A percentile compares a stretch with the other conserved stretches of the same genome.
These are phyloP conservation scores for Excoecaria cochinchinensis DNA, from an alignment of 345 rosid species.

Conservation along the genomic window DNA sequence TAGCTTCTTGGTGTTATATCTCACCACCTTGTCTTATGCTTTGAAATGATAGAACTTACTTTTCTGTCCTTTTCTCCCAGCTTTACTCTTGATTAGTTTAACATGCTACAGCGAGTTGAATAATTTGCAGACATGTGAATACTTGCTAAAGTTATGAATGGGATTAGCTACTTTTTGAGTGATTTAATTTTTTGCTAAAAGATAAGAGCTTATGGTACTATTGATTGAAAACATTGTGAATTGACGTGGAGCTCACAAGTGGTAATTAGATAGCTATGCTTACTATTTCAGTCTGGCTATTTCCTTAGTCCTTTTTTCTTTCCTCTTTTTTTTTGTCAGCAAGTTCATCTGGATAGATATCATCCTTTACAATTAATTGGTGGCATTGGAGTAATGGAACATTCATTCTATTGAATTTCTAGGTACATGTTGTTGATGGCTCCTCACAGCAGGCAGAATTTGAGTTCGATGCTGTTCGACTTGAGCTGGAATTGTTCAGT, in stretches of 20 bases:
- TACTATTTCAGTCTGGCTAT: background rate
- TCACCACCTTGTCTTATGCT: constrained; percentile 1
- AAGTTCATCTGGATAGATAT: background rate
- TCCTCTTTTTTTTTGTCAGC: background rate
- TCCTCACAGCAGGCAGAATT: constrained; percentile 76
- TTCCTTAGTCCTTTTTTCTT: background rate
- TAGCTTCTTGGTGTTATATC: background rate
- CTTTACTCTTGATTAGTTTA: background rate
- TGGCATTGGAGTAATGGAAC: constrained; percentile 7
- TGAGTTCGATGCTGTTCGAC: constrained; percentile 92
- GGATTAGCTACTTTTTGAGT: background rate
- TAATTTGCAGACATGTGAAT: background rate
- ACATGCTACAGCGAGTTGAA: background rate
- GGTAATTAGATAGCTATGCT: constrained; percentile 1
- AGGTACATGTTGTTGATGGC: constrained; percentile 95
- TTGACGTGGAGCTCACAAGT: background rate
- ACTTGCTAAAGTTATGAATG: background rate
- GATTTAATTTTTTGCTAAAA: background rate
- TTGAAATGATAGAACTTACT: background rate
- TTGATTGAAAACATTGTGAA: background rate
- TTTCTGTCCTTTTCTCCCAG: background rate
- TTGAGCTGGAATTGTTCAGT: constrained; percentile 85
- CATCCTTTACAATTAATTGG: background rate
- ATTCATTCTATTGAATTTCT: constrained; percentile 15
- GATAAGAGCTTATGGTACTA: background rate